Evolutionary conservation across 139 green algal species (phyloP), one percentile per base, ranked within the genome.

Genomic region (Coelastrella sp.): DNA sequence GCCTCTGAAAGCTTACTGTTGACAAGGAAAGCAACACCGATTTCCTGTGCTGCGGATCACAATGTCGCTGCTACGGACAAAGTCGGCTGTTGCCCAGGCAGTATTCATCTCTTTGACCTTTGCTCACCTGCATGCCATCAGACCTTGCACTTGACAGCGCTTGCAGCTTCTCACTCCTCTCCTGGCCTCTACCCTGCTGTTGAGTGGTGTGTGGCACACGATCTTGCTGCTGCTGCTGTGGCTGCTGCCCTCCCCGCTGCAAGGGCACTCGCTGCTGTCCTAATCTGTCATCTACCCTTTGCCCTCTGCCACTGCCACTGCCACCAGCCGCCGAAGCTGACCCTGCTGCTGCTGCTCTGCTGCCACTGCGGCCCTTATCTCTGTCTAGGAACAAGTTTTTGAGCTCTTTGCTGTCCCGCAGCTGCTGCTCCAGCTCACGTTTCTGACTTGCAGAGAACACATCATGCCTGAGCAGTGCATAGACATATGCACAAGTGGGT

Each of bases 121-220:
- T 82, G 27, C 82, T 7, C 63, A 89, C 85, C 85, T 89, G 85
- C 85, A 89, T 83, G 72, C 85, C 85, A 56, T 89, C 85, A 27
- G 85, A 89, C 8, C 72, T 78, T 8, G 19, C 72, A 22, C 85
- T 89, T 6, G 27, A 24, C 10, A 56, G 72, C 35, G 57, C 72
- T 60, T 90, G 85, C 7, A 17, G 25, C 22, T 74, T 15, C 78
- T 66, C 49, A 59, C 75, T 22, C 24, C n/a, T 76, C 63, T 73
- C 20, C 73, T 80, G 72, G 59, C 17, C 82, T 59, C 35, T 66
- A 4, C 12, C 22, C 35, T 56, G 22, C 70, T 82, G 70, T 7
- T n/a, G 49, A 12, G 61, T 58, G 14, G 14, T 82, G 76, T 22
- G 35, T 49, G 1, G 35, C 35, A 49, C 35, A 49, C 35, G 35